Base-by-base conservation (phyloP, 1,284 basidiomycete genomes). In the Melampsora americana region DNA sequence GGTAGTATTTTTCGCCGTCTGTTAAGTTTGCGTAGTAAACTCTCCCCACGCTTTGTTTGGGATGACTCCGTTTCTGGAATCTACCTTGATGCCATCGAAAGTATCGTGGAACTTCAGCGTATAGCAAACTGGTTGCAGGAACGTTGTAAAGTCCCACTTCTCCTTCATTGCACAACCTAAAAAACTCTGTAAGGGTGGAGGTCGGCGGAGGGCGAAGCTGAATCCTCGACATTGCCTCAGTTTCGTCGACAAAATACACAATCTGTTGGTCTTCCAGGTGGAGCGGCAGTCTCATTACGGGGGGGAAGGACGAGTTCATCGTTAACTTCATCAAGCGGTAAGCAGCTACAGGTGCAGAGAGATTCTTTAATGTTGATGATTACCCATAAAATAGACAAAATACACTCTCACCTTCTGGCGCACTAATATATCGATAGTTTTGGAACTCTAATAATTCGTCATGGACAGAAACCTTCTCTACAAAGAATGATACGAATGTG, bases 11-110 rank as follows among this genome's bases (percentile, higher is more conserved):
- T n/a, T 69, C 67, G 5, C 67, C 67, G 23, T 69, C 67, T 1
- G 46, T 48, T 1, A 69, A 6, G 5, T 28, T 20, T 5, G 48
- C 9, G 42, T 14, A 69, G 35, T 32, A 56, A 1, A 69, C n/a
- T 7, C 50, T 2, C 0, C 67, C 67, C 16, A 69, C 48, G 1
- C 14, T 81, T 77, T 78, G 79, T 0, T 79, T 79, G 35, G 73
- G n/a, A 4, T 16, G 56, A 48, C 81, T 30, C 0, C 82, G 79
- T 0, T 79, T 50, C 5, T 70, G 81, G 85, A 50, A 69, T 18
- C 12, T 35, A 4, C 23, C 23, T 5, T 56, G 5, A 20, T 30
- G n/a, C 68, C 68, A 70, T 7, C n/a, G 14, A 18, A 69, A 69
- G 23, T 69, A 69, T 26, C 16, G 26, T 18, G 68, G 68, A 28